Conservation (phyloP, 2,329 filamentous ascomycete species). For the Cadophora malorum region DNA sequence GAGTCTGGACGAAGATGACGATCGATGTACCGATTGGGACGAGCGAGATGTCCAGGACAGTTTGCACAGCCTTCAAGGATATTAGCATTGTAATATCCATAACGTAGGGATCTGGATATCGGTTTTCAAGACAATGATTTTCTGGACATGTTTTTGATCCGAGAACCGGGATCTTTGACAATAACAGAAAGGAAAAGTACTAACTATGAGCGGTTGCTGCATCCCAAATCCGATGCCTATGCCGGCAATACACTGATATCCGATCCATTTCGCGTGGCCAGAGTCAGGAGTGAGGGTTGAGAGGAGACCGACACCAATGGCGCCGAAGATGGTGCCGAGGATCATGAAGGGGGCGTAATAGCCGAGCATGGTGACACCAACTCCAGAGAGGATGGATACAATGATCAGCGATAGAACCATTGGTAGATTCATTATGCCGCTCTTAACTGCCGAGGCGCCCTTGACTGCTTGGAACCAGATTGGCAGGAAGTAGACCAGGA, state of each 20-base stretch:
- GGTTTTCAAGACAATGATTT: too few relatives aligned
- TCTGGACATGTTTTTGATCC: too few relatives aligned
- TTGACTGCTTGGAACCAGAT: slow-evolving; percentile 58
- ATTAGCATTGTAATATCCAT: too few relatives aligned
- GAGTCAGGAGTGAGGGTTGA: slow-evolving; percentile 58
- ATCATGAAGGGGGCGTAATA: slow-evolving; percentile 69
- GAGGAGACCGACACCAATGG: slow-evolving; percentile 55
- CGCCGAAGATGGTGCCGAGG: slow-evolving; percentile 52
- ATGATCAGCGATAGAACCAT: slow-evolving; percentile 45
- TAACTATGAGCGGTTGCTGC: slow-evolving; percentile 53
- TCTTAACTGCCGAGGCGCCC: slow-evolving; percentile 51
- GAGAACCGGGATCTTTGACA: too few relatives aligned
- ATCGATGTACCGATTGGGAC: slow-evolving; percentile 60
- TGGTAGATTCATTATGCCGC: slow-evolving; percentile 51
- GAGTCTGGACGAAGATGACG: slow-evolving; percentile 62
- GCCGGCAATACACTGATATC: slow-evolving; percentile 61
- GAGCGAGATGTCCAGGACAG: slow-evolving; percentile 59
- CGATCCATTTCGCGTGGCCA: slow-evolving; percentile 58
- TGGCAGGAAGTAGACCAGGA: slow-evolving; percentile 53
- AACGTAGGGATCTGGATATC: too few relatives aligned
- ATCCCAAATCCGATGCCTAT: slow-evolving; percentile 64
- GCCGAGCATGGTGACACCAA: slow-evolving; percentile 52
- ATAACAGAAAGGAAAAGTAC: too few relatives aligned
- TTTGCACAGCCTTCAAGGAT: slow-evolving; percentile 59
- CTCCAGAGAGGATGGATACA: slow-evolving; percentile 32